Conservation (phyloP, 179 eudicot genomes). For the Vitellaria paradoxa region DNA sequence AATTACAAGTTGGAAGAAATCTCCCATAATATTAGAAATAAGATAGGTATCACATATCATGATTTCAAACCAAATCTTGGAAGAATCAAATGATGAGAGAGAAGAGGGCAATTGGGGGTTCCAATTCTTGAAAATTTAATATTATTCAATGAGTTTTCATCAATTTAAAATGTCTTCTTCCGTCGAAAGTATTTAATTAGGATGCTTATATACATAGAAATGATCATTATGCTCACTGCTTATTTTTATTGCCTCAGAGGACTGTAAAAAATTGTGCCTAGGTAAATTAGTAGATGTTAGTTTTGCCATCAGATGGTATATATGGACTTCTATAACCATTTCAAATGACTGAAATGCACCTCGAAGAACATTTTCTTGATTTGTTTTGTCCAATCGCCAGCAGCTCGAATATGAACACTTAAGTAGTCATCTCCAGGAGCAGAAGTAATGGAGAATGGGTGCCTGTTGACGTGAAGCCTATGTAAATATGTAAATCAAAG, state of each 20-base stretch:
- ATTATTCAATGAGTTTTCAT: too few relatives aligned
- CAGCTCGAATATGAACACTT: slow-evolving; percentile 38
- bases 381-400: slow-evolving; percentile 41
- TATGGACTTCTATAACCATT: neutral
- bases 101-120: too few relatives aligned
- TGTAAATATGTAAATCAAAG: neutral
- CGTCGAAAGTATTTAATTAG: too few relatives aligned
- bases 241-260: too few relatives aligned
- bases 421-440: slow-evolving; percentile 39
- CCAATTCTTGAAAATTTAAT: too few relatives aligned
- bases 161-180: too few relatives aligned
- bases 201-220: too few relatives aligned
- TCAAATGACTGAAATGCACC: slow-evolving; percentile 15
- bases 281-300: too few relatives aligned
- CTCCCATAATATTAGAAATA: neutral
- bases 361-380: slow-evolving; percentile 30
- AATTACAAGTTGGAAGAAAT: neutral
- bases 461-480: slow-evolving; percentile 24
- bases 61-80: neutral
- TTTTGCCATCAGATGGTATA: too few relatives aligned
- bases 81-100: neutral
- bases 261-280: too few relatives aligned
- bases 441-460: slow-evolving; percentile 43
- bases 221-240: too few relatives aligned
- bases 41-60: too few relatives aligned